Percentiles rank a stretch among this genome's conserved stretches.
Evolutionary conservation across 2,329 filamentous ascomycete genomes (phyloP).

Genomic region (Alternaria conjuncta): DNA sequence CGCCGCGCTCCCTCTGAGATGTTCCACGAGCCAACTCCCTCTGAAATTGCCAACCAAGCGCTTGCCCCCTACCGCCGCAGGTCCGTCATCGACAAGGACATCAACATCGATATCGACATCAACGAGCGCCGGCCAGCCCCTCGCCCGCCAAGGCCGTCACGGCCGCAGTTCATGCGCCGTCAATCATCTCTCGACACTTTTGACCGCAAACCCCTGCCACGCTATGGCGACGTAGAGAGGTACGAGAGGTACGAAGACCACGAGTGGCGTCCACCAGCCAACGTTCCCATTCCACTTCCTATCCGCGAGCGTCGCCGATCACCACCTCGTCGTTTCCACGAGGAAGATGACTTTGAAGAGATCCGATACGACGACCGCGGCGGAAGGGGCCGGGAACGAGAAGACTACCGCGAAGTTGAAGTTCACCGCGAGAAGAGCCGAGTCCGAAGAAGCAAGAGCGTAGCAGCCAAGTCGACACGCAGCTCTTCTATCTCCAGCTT

Average conservation of each 20-base stretch:
- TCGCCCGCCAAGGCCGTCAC: slow-evolving; percentile 64
- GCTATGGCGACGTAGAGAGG: slow-evolving; percentile 63
- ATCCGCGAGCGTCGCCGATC: slow-evolving; percentile 56
- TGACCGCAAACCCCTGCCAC: slow-evolving; percentile 72
- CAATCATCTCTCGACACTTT: slow-evolving; percentile 92
- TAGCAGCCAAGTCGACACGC: slow-evolving; percentile 38
- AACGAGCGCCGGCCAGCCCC: slow-evolving; percentile 50
- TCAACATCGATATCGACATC: slow-evolving; percentile 54
- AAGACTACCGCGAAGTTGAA: slow-evolving; percentile 58
- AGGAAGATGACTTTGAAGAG: slow-evolving; percentile 71
- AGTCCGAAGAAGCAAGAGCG: slow-evolving; percentile 36
- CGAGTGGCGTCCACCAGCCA: slow-evolving; percentile 69
- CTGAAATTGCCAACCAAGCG: slow-evolving; percentile 58
- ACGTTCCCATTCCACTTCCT: slow-evolving; percentile 73
- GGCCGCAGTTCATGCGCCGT: slow-evolving; percentile 75
- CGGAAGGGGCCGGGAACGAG: slow-evolving; percentile 36
- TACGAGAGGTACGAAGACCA: slow-evolving; percentile 26
- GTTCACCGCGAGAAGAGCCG: slow-evolving; percentile 55
- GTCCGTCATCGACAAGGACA: slow-evolving; percentile 63
- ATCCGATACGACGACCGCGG: slow-evolving; percentile 53
- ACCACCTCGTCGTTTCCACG: slow-evolving; percentile 63
- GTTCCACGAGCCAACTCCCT: slow-evolving; percentile 55
- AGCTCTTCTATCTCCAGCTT: slow-evolving; percentile 53
- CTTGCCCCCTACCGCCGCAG: slow-evolving; percentile 66
- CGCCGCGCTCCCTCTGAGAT: slow-evolving; percentile 52